phyloP scores from a whole-genome alignment of 2,329 filamentous ascomycete species.

The Xenoacremonium recifei region DNA sequence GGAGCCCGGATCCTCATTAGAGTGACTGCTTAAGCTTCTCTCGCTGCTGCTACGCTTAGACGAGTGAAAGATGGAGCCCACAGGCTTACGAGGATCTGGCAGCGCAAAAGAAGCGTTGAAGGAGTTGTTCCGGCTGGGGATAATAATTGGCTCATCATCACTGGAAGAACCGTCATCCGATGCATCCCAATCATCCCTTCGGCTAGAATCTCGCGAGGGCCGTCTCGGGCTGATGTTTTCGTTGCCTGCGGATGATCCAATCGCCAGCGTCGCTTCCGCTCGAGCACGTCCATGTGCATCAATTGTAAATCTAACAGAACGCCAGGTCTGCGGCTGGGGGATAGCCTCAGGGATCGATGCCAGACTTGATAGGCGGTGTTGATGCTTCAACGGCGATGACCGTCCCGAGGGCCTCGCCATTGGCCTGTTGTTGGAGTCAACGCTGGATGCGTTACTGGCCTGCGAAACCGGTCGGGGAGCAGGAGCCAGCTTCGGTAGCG shows the following conservation, averaged over 20 bases:
- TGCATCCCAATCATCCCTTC: conserved; percentile 40
- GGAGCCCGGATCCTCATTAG: conserved; percentile 33
- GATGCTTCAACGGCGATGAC: conserved; percentile 51
- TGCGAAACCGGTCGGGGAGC: conserved; percentile 38
- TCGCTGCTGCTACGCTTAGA: conserved; percentile 50
- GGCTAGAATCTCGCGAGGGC: conserved; percentile 28
- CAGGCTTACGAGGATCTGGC: conserved; percentile 51
- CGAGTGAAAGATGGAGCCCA: conserved; percentile 46
- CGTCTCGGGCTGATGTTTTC: conserved; percentile 26
- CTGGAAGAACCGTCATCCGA: conserved; percentile 56
- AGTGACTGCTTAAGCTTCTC: conserved; percentile 42
- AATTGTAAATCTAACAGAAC: conserved; percentile 62
- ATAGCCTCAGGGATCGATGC: conserved; percentile 57
- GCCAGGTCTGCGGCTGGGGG: conserved; percentile 43
- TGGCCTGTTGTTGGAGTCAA: conserved; percentile 34
- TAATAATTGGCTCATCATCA: conserved; percentile 64
- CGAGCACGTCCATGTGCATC: conserved; percentile 60
- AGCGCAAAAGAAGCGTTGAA: conserved; percentile 57
- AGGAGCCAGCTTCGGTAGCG: conserved; percentile 48
- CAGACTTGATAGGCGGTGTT: conserved; percentile 50
- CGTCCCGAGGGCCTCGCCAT: conserved; percentile 43
- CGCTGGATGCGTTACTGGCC: conserved; percentile 27
- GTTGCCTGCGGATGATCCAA: conserved; percentile 29
- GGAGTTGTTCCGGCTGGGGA: conserved; percentile 56
- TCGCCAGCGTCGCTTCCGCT: conserved; percentile 50